phyloP scores from a whole-genome alignment of 192 early-diverging fungal species.

The Chytriomyces hyalinus region DNA sequence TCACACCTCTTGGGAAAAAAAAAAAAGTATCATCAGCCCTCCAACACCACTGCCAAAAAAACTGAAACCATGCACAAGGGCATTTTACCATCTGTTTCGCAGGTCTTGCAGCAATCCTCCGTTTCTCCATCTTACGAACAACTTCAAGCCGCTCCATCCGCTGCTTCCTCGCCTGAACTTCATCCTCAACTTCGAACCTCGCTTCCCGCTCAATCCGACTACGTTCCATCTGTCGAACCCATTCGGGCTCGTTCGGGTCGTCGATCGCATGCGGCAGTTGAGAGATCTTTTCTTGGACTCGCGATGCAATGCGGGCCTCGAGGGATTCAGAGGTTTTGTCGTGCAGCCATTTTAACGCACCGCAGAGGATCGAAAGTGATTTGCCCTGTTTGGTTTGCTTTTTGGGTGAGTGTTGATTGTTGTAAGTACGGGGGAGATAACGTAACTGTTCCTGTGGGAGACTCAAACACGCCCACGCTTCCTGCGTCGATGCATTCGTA shows the following conservation, averaged over 20 bases:
- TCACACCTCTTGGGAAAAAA: no score
- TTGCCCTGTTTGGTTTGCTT: constrained; percentile 68
- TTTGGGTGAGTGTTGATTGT: background rate
- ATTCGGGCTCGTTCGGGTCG: constrained; percentile 41
- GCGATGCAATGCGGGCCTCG: constrained; percentile 16
- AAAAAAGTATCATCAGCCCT: no score
- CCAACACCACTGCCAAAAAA: no score
- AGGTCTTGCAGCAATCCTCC: background rate
- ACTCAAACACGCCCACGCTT: constrained; percentile 85
- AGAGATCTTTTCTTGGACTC: background rate
- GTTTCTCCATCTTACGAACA: constrained; percentile 18
- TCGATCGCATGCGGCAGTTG: background rate
- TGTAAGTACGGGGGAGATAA: background rate
- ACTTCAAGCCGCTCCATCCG: constrained; percentile 14
- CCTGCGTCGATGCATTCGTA: constrained; percentile 71
- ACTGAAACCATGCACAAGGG: no score
- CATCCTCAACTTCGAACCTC: background rate
- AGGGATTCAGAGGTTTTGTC: constrained; percentile 44
- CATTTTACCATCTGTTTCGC: background rate
- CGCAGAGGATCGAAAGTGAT: constrained; percentile 86
- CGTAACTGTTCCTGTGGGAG: constrained; percentile 87
- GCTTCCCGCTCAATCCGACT: constrained; percentile 8
- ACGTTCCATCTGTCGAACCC: constrained; percentile 34
- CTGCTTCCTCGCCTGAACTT: background rate
- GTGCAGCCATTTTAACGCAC: constrained; percentile 79